phyloP scores from a whole-genome alignment of 1,139 yeast species.

The Diutina sp. region DNA sequence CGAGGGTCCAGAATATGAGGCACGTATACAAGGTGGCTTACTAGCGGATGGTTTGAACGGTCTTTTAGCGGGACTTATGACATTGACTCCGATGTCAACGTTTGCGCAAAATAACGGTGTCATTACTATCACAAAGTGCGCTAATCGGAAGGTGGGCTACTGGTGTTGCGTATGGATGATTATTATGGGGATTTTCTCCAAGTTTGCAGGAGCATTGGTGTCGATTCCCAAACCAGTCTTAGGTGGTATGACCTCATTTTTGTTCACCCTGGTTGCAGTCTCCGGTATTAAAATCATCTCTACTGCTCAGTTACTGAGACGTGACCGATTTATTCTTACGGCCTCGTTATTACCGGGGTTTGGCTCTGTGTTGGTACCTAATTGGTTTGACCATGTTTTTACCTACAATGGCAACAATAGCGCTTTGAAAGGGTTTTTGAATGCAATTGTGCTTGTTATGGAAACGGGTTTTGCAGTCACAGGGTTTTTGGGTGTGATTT shows the following conservation, averaged over 20 bases:
- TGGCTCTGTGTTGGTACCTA: constrained; percentile 63
- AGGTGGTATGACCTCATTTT: constrained; percentile 89
- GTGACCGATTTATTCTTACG: constrained; percentile 78
- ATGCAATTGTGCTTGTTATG: constrained; percentile 74
- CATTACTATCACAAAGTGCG: constrained; percentile 81
- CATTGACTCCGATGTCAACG: constrained; percentile 74
- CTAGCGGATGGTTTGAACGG: constrained; percentile 74
- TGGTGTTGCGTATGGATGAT: constrained; percentile 79
- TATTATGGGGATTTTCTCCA: constrained; percentile 77
- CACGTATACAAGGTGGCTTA: constrained; percentile 85
- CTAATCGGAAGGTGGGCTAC: constrained; percentile 74
- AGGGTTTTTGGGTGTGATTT: constrained; percentile 62
- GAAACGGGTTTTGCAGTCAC: constrained; percentile 82
- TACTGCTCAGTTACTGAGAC: constrained; percentile 64
- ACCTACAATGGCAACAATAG: constrained; percentile 60
- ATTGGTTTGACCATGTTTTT: constrained; percentile 67
- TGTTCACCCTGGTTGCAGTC: constrained; percentile 80
- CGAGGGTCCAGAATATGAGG: constrained; percentile 68
- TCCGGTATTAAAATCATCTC: constrained; percentile 78
- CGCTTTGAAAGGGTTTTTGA: constrained; percentile 54
- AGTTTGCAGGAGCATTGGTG: constrained; percentile 81
- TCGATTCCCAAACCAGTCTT: constrained; percentile 76
- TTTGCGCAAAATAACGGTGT: constrained; percentile 95
- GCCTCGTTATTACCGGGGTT: constrained; percentile 66
- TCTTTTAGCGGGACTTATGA: constrained; percentile 56